These are phyloP conservation scores for Euphorbia celastroides DNA, from an alignment of 441 rosid species.

Conservation along the genomic window DNA sequence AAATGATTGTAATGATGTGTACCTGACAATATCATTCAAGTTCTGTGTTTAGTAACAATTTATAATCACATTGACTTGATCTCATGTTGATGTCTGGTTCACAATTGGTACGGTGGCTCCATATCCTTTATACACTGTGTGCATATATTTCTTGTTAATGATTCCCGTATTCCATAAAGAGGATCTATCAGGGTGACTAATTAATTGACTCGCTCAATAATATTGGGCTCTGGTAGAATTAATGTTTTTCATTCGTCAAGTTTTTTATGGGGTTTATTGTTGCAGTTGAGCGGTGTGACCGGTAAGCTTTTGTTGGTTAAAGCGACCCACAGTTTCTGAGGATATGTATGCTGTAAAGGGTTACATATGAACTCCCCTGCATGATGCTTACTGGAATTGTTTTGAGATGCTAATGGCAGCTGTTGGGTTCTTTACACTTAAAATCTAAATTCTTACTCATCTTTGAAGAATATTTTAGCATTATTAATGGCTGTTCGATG, in stretches of 20 bases:
- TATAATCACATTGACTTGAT: neutral
- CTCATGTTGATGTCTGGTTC: slow-evolving; percentile 1
- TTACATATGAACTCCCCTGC: neutral
- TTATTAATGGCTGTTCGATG: neutral
- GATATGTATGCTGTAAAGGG: neutral
- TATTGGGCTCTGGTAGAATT: neutral
- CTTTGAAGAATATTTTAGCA: neutral
- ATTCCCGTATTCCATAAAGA: neutral
- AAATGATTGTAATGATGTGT: neutral
- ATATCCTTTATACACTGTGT: neutral
- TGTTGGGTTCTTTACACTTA: neutral
- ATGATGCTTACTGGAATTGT: neutral
- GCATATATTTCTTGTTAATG: neutral
- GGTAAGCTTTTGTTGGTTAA: neutral
- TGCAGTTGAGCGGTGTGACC: too few relatives aligned
- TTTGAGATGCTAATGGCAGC: neutral
- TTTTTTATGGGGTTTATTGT: neutral
- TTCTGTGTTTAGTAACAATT: neutral
- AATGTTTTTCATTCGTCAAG: neutral
- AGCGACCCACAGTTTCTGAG: neutral
- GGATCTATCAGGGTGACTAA: neutral
- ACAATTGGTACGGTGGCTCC: neutral
- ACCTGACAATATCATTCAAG: neutral
- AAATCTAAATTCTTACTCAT: neutral
- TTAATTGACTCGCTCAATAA: neutral